Evolutionary conservation across 495 filamentous ascomycete species (phyloP).

Genomic region (Penicillium waksmanii): DNA sequence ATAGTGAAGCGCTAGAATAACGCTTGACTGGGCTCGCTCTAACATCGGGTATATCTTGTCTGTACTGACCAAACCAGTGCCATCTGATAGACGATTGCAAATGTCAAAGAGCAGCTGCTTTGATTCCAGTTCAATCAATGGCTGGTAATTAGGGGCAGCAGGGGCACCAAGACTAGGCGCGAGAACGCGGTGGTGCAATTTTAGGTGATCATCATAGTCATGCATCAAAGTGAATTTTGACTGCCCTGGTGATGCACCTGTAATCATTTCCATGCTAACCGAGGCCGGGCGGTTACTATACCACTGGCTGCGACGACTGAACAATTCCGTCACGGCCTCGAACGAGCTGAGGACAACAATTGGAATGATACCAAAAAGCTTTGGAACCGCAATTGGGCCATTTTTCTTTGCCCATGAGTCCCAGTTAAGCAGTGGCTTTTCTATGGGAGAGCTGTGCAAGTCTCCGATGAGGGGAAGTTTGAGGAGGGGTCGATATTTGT

Average conservation of each 20-base stretch:
- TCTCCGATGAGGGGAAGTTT: constrained; percentile 38
- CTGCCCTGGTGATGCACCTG: constrained; percentile 23
- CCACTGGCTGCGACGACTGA: constrained; percentile 39
- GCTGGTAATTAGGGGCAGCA: constrained; percentile 26
- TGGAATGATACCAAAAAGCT: constrained; percentile 34
- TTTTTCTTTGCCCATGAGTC: constrained; percentile 29
- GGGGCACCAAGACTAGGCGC: constrained; percentile 29
- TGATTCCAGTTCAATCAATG: constrained; percentile 35
- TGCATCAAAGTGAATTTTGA: constrained; percentile 37
- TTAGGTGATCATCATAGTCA: constrained; percentile 35
- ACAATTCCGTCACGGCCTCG: constrained; percentile 36
- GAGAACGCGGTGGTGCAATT: constrained; percentile 35
- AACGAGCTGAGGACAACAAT: constrained; percentile 34
- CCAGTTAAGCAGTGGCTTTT: constrained; percentile 32
- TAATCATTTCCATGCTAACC: constrained; percentile 41
- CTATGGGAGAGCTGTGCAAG: constrained; percentile 31
- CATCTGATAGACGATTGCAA: not conserved
- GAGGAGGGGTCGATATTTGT: constrained; percentile 7
- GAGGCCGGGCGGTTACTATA: constrained; percentile 38
- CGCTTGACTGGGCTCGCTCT: constrained; percentile 34
- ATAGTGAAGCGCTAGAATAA: constrained; percentile 40
- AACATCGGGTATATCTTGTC: constrained; percentile 26
- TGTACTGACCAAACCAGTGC: constrained; percentile 19
- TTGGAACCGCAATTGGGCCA: constrained; percentile 31
- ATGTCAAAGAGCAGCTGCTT: constrained; percentile 35